Base-by-base conservation (phyloP, 768 basidiomycete genomes). In the Thelephora ganbajun region DNA sequence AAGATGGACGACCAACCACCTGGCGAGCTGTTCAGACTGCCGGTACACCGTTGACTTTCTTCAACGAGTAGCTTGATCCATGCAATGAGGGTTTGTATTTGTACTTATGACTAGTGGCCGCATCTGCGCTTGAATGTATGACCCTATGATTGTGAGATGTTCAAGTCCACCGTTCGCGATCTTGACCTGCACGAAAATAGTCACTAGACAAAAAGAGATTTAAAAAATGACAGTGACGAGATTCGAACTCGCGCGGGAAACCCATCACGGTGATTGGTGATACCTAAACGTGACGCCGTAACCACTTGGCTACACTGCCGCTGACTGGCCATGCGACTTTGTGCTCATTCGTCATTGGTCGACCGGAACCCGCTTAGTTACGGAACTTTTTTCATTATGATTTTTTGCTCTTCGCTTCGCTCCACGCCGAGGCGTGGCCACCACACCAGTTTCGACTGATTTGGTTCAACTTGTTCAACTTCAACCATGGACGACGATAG, bases 11-110 rank as follows among this genome's bases (percentile, higher is more conserved):
- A 51, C 74, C 79, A 1, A 72, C 66, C 11, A 69, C 68, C 45
- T 86, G 75, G 72, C 66, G 72, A 48, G 84, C 83, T 9, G 72
- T 87, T 52, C 83, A 86, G 53, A 70, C 69, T 2, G 52, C 56
- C 33, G 70, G 73, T 48, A 73, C 68, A 14, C 77, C 79, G 2
- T 64, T 88, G 47, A 73, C 78, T 51, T 80, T 81, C 63, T 83
- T 83, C 69, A 75, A 80, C 57, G 80, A 82, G 66, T 83, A 61
- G 68, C 36, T 22, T 41, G 39, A 22, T 4, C 39, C 20, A 11
- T 11, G 16, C 7, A 41, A 9, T 30, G 26, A 9, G 4, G 26
- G 5, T 30, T 30, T 9, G 9, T 30, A 30, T 30, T 30, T 30
- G 26, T 30, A 30, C 26, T 30, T 30, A 30, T 9, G 9, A 9